Conservation (phyloP, 169 alveolate species). For the Sarcocystis neurona region DNA sequence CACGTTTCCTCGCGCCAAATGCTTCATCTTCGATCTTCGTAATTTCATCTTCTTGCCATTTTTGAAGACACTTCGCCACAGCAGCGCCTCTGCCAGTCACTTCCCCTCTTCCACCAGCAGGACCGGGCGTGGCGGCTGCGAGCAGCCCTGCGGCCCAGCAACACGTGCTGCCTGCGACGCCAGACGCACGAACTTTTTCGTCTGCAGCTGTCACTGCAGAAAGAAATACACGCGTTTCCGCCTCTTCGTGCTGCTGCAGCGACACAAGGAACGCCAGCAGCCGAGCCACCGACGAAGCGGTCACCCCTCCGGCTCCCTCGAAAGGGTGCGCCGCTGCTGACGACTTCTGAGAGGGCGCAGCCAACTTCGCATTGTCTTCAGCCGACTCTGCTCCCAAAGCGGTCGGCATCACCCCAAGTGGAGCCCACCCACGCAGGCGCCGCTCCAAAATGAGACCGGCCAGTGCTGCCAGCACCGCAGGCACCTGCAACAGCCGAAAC, state of each 20-base stretch:
- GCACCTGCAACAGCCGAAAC: conserved; percentile 4
- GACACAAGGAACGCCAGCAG: not conserved
- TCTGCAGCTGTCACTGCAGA: not conserved
- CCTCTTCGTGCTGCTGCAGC: conserved; percentile 36
- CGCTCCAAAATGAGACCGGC: conserved; percentile 31
- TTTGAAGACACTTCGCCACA: too few species aligned
- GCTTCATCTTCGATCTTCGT: too few species aligned
- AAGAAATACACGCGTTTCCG: not conserved
- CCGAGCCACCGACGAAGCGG: conserved; percentile 29
- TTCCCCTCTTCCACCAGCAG: not conserved
- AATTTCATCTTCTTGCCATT: too few species aligned
- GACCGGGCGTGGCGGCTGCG: not conserved
- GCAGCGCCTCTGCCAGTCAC: too few species aligned
- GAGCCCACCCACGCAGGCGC: not conserved
- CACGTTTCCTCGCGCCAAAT: too few species aligned
- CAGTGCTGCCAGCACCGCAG: conserved; percentile 27
- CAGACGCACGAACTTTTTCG: not conserved
- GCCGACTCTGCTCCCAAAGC: not conserved
- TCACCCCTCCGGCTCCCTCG: not conserved
- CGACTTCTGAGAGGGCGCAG: too few species aligned
- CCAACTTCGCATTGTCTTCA: too few species aligned
- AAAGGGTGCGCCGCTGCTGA: too few species aligned
- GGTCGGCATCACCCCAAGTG: not conserved
- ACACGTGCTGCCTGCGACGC: not conserved
- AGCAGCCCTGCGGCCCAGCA: conserved; percentile 11